Conservation (phyloP, 2,329 filamentous ascomycete species). For the Stylonectria norvegica region DNA sequence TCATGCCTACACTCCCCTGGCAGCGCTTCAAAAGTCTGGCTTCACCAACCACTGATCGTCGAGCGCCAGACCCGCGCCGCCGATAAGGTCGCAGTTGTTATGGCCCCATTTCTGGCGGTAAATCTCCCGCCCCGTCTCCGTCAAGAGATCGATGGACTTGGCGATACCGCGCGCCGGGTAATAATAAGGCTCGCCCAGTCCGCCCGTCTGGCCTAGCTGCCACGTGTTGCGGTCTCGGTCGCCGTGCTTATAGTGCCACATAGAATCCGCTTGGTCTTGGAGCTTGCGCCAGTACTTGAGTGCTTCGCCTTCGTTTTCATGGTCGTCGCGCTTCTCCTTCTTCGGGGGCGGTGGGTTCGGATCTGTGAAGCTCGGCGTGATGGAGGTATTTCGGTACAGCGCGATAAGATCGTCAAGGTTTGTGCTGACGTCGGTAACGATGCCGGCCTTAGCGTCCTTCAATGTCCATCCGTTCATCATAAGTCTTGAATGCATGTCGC, state of each 20-base stretch:
- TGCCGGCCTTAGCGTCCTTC: constrained; percentile 36
- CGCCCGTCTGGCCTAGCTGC: constrained; percentile 50
- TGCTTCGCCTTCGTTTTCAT: constrained; percentile 1
- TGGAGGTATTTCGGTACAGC: constrained; percentile 42
- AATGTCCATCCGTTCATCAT: constrained; percentile 44
- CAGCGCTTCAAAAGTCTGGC: too few relatives aligned
- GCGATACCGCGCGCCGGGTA: constrained; percentile 45
- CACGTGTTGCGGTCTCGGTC: constrained; percentile 47
- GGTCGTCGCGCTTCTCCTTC: constrained; percentile 13
- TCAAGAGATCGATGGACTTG: constrained; percentile 41
- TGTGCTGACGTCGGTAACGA: constrained; percentile 45
- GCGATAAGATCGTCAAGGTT: constrained; percentile 44
- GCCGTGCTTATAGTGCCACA: constrained; percentile 43
- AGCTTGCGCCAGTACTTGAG: constrained; percentile 17
- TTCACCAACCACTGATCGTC: constrained; percentile 47
- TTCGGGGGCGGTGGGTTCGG: constrained; percentile 33
- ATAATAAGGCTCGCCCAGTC: constrained; percentile 51
- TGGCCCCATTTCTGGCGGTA: constrained; percentile 46
- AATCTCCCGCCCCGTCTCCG: constrained; percentile 43
- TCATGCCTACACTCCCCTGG: too few relatives aligned
- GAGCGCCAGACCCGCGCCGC: constrained; percentile 33
- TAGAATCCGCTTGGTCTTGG: constrained; percentile 27
- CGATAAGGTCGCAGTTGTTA: constrained; percentile 40
- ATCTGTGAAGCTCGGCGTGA: constrained; percentile 35
- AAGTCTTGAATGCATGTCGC: constrained; percentile 52